A percentile compares a stretch with the other conserved stretches of the same genome.
phyloP scores from a whole-genome alignment of 768 basidiomycete species.

The Tulasnella sp. region DNA sequence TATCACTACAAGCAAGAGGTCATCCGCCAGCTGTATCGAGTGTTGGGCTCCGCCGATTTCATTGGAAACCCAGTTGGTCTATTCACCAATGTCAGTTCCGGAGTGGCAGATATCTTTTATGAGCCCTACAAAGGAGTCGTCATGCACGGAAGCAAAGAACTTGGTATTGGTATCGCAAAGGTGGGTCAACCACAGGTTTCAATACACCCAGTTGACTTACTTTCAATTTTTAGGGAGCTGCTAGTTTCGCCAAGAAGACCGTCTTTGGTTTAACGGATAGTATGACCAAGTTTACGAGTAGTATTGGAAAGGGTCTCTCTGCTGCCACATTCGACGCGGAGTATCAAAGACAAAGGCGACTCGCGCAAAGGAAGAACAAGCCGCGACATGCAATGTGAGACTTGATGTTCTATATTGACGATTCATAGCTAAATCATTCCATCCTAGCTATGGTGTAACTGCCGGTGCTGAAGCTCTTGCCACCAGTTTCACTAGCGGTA shows the following conservation, averaged over 20 bases:
- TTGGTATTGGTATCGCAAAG: constrained; percentile 91
- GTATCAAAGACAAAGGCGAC: constrained; percentile 77
- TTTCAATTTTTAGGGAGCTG: constrained; percentile 55
- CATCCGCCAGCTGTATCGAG: constrained; percentile 85
- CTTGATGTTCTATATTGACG: neutral
- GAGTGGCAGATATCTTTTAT: constrained; percentile 96
- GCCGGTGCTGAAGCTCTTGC: constrained; percentile 91
- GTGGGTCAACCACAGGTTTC: constrained; percentile 37
- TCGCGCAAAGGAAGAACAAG: constrained; percentile 83
- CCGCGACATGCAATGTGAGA: constrained; percentile 88
- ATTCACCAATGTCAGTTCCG: constrained; percentile 96
- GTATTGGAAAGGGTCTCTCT: constrained; percentile 91
- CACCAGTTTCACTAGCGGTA: constrained; percentile 84
- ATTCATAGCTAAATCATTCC: constrained; percentile 6
- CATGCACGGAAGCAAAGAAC: constrained; percentile 87
- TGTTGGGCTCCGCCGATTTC: constrained; percentile 97
- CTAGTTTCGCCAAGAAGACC: constrained; percentile 97
- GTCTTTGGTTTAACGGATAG: constrained; percentile 94
- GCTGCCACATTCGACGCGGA: constrained; percentile 95
- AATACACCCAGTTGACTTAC: too few species aligned
- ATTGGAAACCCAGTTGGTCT: constrained; percentile 49
- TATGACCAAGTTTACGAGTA: constrained; percentile 95
- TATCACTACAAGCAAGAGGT: constrained; percentile 93
- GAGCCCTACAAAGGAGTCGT: constrained; percentile 96
- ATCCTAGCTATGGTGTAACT: constrained; percentile 75